Conservation (phyloP, 176 grass and related monocot species). For the Aegilops tauschii region DNA sequence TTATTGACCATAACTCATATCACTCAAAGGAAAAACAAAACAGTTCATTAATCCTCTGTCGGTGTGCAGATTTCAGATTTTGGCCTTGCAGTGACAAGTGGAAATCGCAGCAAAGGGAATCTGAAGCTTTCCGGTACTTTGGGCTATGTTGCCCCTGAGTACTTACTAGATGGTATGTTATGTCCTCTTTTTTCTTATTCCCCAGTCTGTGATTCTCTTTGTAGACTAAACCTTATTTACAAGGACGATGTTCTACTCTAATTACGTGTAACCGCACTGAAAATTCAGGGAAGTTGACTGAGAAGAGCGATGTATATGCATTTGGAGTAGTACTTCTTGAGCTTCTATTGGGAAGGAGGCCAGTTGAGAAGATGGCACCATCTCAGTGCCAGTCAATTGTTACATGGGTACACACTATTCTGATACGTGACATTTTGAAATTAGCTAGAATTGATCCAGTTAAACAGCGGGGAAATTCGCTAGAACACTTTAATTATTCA, state of each 20-base stretch:
- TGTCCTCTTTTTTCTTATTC: background rate
- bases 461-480: background rate
- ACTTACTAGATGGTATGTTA: conserved; percentile 75
- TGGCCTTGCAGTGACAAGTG: conserved; percentile 69
- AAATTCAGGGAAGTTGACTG: conserved; percentile 88
- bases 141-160: conserved; percentile 93
- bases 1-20: background rate
- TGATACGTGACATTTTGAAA: background rate
- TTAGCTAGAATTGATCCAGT: background rate
- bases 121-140: conserved; percentile 80
- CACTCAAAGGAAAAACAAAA: background rate
- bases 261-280: conserved; percentile 19
- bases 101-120: conserved; percentile 68
- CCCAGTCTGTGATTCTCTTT: background rate
- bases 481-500: background rate
- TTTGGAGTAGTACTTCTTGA: conserved; percentile 97
- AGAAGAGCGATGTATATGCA: conserved; percentile 98
- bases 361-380: conserved; percentile 79
- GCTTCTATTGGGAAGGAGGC: conserved; percentile 85
- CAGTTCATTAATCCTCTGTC: background rate
- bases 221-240: background rate
- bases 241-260: background rate
- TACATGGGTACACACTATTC: conserved; percentile 67
- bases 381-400: conserved; percentile 90
- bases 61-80: conserved; percentile 89